Evolutionary conservation across 225 moss, liverwort and hornwort species (phyloP).

Genomic region (Lunularia cruciata): DNA sequence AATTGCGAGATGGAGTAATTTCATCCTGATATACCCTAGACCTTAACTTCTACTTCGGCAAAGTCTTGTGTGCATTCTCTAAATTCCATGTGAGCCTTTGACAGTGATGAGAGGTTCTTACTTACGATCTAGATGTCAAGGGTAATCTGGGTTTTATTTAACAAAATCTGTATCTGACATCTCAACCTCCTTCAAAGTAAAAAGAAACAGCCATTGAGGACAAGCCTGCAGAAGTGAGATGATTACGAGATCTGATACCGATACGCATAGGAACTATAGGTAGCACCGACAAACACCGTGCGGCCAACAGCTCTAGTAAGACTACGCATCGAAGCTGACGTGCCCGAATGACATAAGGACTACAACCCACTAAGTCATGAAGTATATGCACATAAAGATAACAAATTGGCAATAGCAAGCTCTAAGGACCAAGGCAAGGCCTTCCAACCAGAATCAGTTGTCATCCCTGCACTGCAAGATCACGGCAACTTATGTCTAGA

Average conservation of each 20-base stretch:
- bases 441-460: slow-evolving; percentile 12
- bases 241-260: slow-evolving; percentile 1
- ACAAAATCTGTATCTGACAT: too few relatives aligned
- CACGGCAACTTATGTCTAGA: slow-evolving; percentile 10
- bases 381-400: slow-evolving; percentile 7
- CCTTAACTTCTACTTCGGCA: too few relatives aligned
- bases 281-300: background rate
- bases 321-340: slow-evolving; percentile 8
- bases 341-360: background rate
- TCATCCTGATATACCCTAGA: too few relatives aligned
- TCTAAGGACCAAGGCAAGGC: background rate
- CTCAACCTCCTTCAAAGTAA: slow-evolving; percentile 8
- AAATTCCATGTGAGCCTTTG: too few relatives aligned
- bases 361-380: slow-evolving; percentile 4
- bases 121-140: too few relatives aligned
- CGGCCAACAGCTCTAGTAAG: background rate
- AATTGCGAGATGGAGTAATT: too few relatives aligned
- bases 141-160: too few relatives aligned
- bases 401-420: slow-evolving; percentile 1
- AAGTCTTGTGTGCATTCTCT: too few relatives aligned
- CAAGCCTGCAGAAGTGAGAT: background rate
- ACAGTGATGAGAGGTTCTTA: too few relatives aligned
- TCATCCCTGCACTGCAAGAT: slow-evolving; percentile 17
- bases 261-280: slow-evolving; percentile 4
- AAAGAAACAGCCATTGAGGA: background rate